Evolutionary conservation across 2,329 filamentous ascomycete species (phyloP).

Genomic region (Thermoascus crustaceus): DNA sequence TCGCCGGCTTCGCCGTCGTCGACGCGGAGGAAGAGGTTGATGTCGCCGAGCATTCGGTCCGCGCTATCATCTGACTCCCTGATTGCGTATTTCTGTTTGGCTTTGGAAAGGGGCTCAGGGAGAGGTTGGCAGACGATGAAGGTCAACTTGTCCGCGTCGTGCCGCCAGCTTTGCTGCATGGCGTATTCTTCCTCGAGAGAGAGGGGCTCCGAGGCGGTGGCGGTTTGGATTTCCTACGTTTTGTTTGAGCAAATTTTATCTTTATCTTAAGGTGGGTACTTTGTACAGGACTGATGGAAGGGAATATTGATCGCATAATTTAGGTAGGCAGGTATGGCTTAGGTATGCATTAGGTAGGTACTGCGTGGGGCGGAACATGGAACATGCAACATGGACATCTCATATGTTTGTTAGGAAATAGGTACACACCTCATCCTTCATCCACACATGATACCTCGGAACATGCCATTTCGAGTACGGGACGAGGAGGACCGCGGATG

Average conservation of each 20-base stretch:
- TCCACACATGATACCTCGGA: conserved; percentile 77
- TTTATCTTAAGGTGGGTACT: no score
- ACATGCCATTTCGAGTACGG: conserved; percentile 81
- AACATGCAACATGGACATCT: no score
- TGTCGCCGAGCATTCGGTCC: conserved; percentile 59
- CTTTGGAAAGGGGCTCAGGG: no score
- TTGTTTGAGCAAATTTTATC: no score
- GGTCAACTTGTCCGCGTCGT: conserved; percentile 76
- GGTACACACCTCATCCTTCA: conserved; percentile 62
- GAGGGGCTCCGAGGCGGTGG: conserved; percentile 81
- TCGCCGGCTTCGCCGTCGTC: conserved; percentile 45
- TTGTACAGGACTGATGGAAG: no score
- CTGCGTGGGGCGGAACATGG: no score
- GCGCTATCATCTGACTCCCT: conserved; percentile 46
- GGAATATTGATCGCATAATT: no score
- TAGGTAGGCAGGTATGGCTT: no score
- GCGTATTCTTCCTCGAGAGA: conserved; percentile 73
- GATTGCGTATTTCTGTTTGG: conserved; percentile 13
- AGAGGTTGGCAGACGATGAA: conserved; percentile 68
- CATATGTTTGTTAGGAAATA: conserved; percentile 14
- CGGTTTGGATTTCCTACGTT: conserved; percentile 65
- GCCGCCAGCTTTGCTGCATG: conserved; percentile 84
- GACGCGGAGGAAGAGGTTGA: conserved; percentile 70
- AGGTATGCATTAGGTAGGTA: no score
- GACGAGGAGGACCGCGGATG: conserved; percentile 62